Base-by-base conservation (phyloP, 2,329 filamentous ascomycete species). In the Cordyceps javanica region DNA sequence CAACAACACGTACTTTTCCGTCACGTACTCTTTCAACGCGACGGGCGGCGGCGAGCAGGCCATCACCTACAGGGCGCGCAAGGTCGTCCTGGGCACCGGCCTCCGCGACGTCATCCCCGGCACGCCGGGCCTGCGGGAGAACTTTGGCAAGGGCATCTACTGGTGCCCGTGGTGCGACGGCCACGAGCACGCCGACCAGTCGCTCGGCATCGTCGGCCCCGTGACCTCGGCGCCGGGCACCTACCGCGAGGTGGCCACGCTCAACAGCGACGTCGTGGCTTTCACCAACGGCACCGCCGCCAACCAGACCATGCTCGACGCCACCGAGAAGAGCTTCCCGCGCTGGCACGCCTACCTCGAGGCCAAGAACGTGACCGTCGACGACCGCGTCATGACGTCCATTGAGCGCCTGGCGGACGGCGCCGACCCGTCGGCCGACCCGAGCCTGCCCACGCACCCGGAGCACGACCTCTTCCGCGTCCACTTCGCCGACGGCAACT, bases 101-200 rank as follows among this genome's bases (percentile, higher is more conserved):
- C 67, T 86, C 21, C 70, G 68, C 7, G 82, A 86, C 62, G 65
- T 82, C 25, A 68, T 86, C 2, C 82, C 83, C 1, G 23, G 59
- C 0, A 85, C 81, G 0, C 82, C 82, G 0, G 83, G 83, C 0
- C 55, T 86, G 0, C 32, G 62, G 8, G 78, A 83, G 56, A 78
- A 76, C 63, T 86, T 80, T 76, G 82, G 81, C 50, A 74, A 79
- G 59, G 83, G 83, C 6, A 77, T 86, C 53, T 86, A 72, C 69
- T 86, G 82, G 81, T 86, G 83, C 56, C 82, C 82, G 0, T 86
- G 83, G 83, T 86, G 83, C 61, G 83, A 86, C 64, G 83, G 83
- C 13, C 74, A 79, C 61, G 83, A 86, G 68, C 82, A 86, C 65
- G 78, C 77, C 0, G 81, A 85, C 64, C 82, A 85, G 60, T 59